phyloP scores from a whole-genome alignment of 345 rosid species.

The Acer negundo region DNA sequence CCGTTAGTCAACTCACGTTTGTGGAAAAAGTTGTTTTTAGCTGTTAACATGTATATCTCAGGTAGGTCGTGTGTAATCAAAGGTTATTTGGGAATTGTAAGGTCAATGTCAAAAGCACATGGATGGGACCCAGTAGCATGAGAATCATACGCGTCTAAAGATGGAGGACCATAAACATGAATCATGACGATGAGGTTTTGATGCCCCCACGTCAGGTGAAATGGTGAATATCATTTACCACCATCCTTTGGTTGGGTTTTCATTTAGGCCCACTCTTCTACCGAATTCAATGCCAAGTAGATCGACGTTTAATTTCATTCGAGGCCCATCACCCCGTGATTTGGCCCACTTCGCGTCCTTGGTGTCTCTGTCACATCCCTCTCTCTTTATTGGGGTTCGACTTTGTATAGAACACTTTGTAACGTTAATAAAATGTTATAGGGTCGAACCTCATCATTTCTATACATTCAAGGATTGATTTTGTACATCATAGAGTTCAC shows the following conservation, averaged over 20 bases:
- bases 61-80: background rate
- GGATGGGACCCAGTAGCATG: slow-evolving; percentile 25
- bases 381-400: too few species aligned
- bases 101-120: slow-evolving; percentile 44
- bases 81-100: background rate
- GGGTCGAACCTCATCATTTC: too few species aligned
- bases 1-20: too few species aligned
- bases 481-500: too few species aligned
- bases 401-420: too few species aligned
- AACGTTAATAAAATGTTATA: too few species aligned
- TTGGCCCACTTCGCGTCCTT: slow-evolving; percentile 41
- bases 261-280: slow-evolving; percentile 31
- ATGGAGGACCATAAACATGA: slow-evolving; percentile 10
- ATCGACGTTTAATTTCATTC: background rate
- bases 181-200: slow-evolving; percentile 22
- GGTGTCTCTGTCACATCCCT: slow-evolving; percentile 16
- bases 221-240: too few species aligned
- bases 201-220: slow-evolving; percentile 35
- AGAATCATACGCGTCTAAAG: slow-evolving; percentile 18
- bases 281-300: slow-evolving; percentile 10
- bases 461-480: too few species aligned
- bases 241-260: slow-evolving; percentile 26
- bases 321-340: slow-evolving; percentile 33
- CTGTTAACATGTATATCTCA: too few species aligned
- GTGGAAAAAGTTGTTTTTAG: too few species aligned